Evolutionary conservation across 768 basidiomycete species (phyloP), one percentile per base, ranked within the genome.

Genomic region (Rhodocollybia butyracea): DNA sequence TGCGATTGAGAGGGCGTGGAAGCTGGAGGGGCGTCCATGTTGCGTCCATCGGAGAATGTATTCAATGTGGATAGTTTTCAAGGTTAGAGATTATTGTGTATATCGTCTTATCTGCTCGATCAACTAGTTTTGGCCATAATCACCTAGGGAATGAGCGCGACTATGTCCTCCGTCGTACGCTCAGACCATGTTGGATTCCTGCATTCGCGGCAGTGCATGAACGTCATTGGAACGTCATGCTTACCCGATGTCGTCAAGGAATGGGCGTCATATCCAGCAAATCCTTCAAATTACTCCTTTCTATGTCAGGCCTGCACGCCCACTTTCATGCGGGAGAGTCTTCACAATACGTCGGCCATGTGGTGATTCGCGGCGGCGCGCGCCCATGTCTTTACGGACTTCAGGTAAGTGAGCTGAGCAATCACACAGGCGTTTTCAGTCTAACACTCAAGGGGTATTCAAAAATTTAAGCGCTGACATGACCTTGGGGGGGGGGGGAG

Each of bases 1-100:
- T 0, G 70, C 66, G 2, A 76, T 82, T 26, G 68, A 75, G 52
- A 61, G 55, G 21, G 57, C 55, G 5, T 64, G 81, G 26, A 70
- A 75, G 43, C 56, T 39, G 3, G 56, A 63, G 34, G 57, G 67
- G 7, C 64, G 75, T 26, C 73, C 72, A 3, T 76, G 71, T n/a
- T n/a, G n/a, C n/a, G n/a, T n/a, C n/a, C n/a, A n/a, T n/a, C n/a
- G 71, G 72, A 78, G 36, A 31, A 32, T 24, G 78, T 81, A 0
- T 82, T 73, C 68, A 82, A 80, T 56, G 73, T 83, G 12, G 81
- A 83, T 60, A 79, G 77, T 57, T 83, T 81, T 60, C 81, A 80
- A 71, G 81, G 80, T 78, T 21, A 7, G 64, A 41, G 2, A 10
- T 15, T 42, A 13, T 13, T 31, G n/a, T 2, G n/a, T n/a, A n/a